These are phyloP conservation scores for Acanthamoeba sp. DNA, from an alignment of 208 protist genomes.

Conservation along the genomic window DNA sequence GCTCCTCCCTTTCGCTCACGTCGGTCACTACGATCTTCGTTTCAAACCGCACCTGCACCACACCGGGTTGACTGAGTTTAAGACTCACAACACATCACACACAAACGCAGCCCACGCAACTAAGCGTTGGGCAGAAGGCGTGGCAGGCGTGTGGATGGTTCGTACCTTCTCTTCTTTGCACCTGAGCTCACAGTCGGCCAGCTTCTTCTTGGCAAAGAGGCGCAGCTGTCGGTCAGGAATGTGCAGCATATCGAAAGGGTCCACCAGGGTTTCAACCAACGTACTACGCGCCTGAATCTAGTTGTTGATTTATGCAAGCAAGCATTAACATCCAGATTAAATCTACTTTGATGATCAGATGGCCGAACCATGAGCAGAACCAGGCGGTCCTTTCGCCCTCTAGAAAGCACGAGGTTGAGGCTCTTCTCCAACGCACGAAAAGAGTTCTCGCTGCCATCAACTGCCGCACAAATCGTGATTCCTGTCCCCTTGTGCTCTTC, in stretches of 20 bases:
- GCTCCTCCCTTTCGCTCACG: slow-evolving; percentile 47
- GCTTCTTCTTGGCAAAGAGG: slow-evolving; percentile 71
- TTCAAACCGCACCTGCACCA: slow-evolving; percentile 9
- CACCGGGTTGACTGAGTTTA: background rate
- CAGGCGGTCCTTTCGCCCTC: background rate
- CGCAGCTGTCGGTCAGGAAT: slow-evolving; percentile 70
- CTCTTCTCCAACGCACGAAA: slow-evolving; percentile 35
- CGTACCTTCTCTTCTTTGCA: slow-evolving; percentile 27
- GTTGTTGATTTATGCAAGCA: background rate
- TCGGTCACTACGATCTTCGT: slow-evolving; percentile 56
- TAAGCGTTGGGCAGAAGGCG: background rate
- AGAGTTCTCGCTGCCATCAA: slow-evolving; percentile 58
- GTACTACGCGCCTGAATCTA: slow-evolving; percentile 39
- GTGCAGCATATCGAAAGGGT: slow-evolving; percentile 69
- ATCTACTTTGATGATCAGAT: background rate
- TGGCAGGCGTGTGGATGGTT: background rate
- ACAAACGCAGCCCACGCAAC: background rate
- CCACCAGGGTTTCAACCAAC: slow-evolving; percentile 42
- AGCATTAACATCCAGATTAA: background rate
- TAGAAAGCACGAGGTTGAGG: background rate
- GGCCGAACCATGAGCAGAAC: slow-evolving; percentile 13
- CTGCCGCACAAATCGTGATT: slow-evolving; percentile 8
- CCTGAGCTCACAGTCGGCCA: slow-evolving; percentile 7
- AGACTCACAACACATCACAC: no score
- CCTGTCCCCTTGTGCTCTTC: background rate